phyloP scores from a whole-genome alignment of 2,329 filamentous ascomycete genomes.

The Talaromyces rugulosus region DNA sequence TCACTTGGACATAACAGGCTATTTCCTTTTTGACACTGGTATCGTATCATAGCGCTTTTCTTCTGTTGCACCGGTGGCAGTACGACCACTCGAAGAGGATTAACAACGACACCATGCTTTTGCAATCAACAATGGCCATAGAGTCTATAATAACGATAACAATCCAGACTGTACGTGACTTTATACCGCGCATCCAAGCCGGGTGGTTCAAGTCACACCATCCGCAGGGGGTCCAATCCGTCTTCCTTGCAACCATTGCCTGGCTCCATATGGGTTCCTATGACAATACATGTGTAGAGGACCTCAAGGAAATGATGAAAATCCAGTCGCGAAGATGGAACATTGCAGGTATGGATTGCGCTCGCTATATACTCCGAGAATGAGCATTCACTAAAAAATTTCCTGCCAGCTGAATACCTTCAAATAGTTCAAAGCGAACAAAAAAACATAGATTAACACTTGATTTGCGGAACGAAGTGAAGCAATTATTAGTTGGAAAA shows the following conservation, averaged over 20 bases:
- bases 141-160: neutral
- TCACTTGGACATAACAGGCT: no score
- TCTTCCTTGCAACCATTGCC: neutral
- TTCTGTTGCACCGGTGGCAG: neutral
- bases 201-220: slow-evolving; percentile 4
- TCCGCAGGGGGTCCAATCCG: neutral
- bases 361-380: no score
- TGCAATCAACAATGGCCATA: neutral
- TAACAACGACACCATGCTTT: neutral
- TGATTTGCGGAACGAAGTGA: no score
- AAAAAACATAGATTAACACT: no score
- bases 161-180: neutral
- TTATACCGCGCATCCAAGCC: neutral
- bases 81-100: neutral
- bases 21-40: neutral
- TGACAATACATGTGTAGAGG: neutral
- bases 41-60: neutral
- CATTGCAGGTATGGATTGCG: neutral
- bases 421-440: no score
- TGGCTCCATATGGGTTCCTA: neutral
- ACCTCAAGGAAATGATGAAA: neutral
- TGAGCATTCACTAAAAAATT: no score
- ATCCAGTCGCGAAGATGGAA: slow-evolving; percentile 3
- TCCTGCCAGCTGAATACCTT: no score
- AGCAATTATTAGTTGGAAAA: no score